These are phyloP conservation scores for Pyrenochaeta sp. DNA, from an alignment of 2,329 filamentous ascomycete genomes.

Conservation along the genomic window DNA sequence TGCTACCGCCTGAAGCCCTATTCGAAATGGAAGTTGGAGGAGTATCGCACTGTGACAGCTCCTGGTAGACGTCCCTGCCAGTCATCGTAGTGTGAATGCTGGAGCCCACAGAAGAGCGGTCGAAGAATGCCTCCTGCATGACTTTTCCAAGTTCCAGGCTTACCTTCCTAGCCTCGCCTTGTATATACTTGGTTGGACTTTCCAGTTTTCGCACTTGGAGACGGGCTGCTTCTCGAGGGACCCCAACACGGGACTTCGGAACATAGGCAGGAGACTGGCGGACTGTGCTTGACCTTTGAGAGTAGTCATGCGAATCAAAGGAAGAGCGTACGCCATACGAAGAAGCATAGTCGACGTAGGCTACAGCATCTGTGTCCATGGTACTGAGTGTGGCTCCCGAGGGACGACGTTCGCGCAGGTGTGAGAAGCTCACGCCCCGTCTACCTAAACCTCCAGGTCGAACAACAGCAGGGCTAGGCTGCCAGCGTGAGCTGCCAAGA, in stretches of 20 bases:
- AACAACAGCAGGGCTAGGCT: constrained; percentile 57
- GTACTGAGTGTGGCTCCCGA: constrained; percentile 53
- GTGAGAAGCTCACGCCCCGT: constrained; percentile 69
- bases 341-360: constrained; percentile 43
- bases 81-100: constrained; percentile 55
- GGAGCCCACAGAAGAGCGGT: constrained; percentile 67
- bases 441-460: constrained; percentile 62
- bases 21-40: constrained; percentile 60
- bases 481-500: constrained; percentile 55
- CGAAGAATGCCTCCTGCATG: constrained; percentile 93
- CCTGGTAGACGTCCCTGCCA: constrained; percentile 15
- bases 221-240: constrained; percentile 33
- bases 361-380: constrained; percentile 26
- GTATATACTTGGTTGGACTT: constrained; percentile 63
- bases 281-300: constrained; percentile 24
- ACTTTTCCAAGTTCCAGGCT: constrained; percentile 87
- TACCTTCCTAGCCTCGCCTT: constrained; percentile 82
- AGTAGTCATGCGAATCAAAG: constrained; percentile 30
- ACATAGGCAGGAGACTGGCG: constrained; percentile 36
- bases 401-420: constrained; percentile 54
- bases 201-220: constrained; percentile 48
- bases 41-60: constrained; percentile 56
- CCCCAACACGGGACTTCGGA: constrained; percentile 36
- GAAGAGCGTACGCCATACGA: constrained; percentile 30
- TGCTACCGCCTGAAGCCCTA: constrained; percentile 43